phyloP scores from a whole-genome alignment of 257 asterid genomes.

The Primulina huaijiensis region DNA sequence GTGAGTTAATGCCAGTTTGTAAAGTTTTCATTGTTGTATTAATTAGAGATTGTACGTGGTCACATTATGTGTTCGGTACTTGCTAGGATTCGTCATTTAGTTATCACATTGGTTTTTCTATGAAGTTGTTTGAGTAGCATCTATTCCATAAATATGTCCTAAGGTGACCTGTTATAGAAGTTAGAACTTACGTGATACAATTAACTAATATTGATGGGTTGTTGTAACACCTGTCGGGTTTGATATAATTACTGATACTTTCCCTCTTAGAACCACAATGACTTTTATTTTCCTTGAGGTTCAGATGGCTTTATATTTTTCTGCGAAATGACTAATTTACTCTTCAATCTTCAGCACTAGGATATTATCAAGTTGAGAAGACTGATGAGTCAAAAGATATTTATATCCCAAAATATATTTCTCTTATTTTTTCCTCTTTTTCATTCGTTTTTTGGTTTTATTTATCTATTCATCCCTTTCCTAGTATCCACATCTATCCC shows the following conservation, averaged over 20 bases:
- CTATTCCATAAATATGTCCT: background rate
- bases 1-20: constrained; percentile 13
- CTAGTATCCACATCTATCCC: background rate
- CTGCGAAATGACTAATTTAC: background rate
- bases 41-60: background rate
- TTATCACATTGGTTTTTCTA: background rate
- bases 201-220: too few species aligned
- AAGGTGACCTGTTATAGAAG: too few species aligned
- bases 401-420: too few species aligned
- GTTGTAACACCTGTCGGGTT: background rate
- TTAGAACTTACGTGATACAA: background rate
- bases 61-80: background rate
- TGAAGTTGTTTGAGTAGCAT: background rate
- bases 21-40: background rate
- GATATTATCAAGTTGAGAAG: background rate
- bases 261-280: background rate
- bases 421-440: background rate
- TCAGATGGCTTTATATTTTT: background rate
- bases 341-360: background rate
- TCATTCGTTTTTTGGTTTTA: background rate
- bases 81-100: background rate
- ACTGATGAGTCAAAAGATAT: background rate
- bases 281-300: background rate
- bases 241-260: background rate
- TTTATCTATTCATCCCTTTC: background rate